Percentiles rank a stretch among this genome's conserved stretches.
These are phyloP conservation scores for Cocos nucifera DNA, from an alignment of 176 grass and related monocot species.

Conservation along the genomic window DNA sequence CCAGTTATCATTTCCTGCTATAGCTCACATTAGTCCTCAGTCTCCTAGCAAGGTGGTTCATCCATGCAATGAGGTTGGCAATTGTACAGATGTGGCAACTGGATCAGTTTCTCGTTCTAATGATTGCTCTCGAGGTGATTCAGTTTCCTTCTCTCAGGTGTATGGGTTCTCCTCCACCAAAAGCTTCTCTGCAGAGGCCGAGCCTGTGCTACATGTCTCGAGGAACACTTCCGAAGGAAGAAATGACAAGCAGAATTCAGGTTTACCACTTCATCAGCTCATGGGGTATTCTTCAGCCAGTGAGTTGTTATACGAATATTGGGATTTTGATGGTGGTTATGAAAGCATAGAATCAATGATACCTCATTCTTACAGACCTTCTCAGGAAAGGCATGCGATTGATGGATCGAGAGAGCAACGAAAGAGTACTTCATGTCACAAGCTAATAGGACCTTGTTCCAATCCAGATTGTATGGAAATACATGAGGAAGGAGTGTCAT, in stretches of 20 bases:
- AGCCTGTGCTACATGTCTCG: slow-evolving; percentile 18
- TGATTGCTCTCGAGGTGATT: slow-evolving; percentile 17
- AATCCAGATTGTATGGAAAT: no score
- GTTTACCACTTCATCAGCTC: slow-evolving; percentile 57
- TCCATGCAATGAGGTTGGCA: neutral
- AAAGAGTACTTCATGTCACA: neutral
- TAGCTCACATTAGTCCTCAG: neutral
- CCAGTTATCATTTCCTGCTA: slow-evolving; percentile 38
- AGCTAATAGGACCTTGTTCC: no score
- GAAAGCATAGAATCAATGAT: neutral
- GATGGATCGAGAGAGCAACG: slow-evolving; percentile 28
- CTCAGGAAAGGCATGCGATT: neutral
- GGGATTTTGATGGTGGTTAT: slow-evolving; percentile 19
- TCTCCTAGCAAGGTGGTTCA: slow-evolving; percentile 7
- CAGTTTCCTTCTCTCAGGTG: slow-evolving; percentile 28
- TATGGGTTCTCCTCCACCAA: slow-evolving; percentile 32
- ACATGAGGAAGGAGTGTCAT: no score
- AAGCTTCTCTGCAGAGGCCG: slow-evolving; percentile 37
- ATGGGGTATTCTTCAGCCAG: slow-evolving; percentile 96
- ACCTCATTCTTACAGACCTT: neutral
- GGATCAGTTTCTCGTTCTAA: slow-evolving; percentile 25
- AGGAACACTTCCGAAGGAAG: slow-evolving; percentile 7
- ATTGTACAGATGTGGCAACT: slow-evolving; percentile 2
- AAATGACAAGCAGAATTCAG: slow-evolving; percentile 21
- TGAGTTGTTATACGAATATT: slow-evolving; percentile 48